Evolutionary conservation across 1,284 basidiomycete genomes (phyloP).

Genomic region (Sphaerobolus stellatus): DNA sequence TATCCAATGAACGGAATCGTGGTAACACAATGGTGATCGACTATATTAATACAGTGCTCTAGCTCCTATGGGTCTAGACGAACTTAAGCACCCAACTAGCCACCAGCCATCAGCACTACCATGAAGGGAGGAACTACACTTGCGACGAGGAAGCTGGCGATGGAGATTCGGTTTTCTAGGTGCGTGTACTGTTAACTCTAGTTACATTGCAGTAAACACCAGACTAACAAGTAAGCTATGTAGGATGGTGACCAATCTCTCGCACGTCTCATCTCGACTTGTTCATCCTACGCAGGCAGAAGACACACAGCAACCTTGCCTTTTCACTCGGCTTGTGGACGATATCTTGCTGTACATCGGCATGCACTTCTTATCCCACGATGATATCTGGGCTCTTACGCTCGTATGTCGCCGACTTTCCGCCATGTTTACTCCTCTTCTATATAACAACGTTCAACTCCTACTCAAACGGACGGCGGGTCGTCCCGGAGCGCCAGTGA

Average conservation of each 20-base stretch:
- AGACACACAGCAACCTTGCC: not conserved
- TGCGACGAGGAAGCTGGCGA: not conserved
- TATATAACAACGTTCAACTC: conserved; percentile 1
- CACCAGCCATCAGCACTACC: too few relatives aligned
- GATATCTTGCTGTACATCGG: conserved; percentile 1
- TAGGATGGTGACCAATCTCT: not conserved
- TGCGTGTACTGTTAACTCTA: not conserved
- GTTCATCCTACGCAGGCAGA: not conserved
- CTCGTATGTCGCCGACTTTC: not conserved
- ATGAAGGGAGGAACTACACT: too few relatives aligned
- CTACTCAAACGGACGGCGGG: not conserved
- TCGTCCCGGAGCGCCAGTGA: not conserved
- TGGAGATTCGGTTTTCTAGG: not conserved
- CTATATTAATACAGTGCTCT: too few relatives aligned
- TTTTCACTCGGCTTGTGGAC: not conserved
- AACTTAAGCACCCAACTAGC: too few relatives aligned
- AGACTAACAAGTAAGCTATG: too few relatives aligned
- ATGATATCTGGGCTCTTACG: not conserved
- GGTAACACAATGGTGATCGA: too few relatives aligned
- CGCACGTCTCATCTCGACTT: not conserved
- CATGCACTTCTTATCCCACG: not conserved
- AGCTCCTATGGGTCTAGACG: too few relatives aligned
- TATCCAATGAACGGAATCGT: too few relatives aligned
- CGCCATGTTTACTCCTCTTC: not conserved
- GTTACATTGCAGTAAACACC: not conserved